Conservation (phyloP, 2,329 filamentous ascomycete species). For the Cryoendolithus antarcticus region DNA sequence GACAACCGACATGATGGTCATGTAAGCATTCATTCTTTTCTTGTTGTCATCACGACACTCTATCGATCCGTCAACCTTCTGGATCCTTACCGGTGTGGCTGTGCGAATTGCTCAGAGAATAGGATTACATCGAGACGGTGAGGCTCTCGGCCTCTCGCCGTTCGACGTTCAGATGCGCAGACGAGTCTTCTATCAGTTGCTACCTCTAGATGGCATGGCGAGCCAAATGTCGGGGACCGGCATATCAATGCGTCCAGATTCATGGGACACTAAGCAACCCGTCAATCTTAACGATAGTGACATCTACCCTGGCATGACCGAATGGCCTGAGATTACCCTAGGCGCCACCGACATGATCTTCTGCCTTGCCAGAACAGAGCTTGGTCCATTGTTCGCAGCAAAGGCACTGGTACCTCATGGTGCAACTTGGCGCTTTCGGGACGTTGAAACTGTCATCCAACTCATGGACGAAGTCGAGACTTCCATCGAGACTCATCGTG, state of each 20-base stretch:
- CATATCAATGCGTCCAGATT: slow-evolving; percentile 15
- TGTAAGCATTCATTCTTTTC: slow-evolving; percentile 58
- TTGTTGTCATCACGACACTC: slow-evolving; percentile 30
- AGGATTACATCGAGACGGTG: slow-evolving; percentile 49
- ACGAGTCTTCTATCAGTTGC: slow-evolving; percentile 51
- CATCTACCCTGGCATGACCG: slow-evolving; percentile 31
- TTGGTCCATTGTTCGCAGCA: slow-evolving; percentile 27
- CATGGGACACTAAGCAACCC: slow-evolving; percentile 22
- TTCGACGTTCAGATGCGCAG: slow-evolving; percentile 50
- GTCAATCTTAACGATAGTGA: slow-evolving; percentile 26
- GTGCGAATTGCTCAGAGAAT: slow-evolving; percentile 49
- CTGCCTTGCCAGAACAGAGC: slow-evolving; percentile 30
- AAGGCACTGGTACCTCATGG: slow-evolving; percentile 2
- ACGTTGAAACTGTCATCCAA: not conserved
- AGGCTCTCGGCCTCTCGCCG: slow-evolving; percentile 35
- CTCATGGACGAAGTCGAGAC: slow-evolving; percentile 30
- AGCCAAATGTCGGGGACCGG: slow-evolving; percentile 20
- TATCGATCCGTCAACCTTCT: slow-evolving; percentile 42
- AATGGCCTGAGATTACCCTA: slow-evolving; percentile 35
- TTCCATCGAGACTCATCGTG: slow-evolving; percentile 26
- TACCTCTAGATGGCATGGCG: slow-evolving; percentile 40
- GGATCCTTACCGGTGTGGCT: slow-evolving; percentile 51
- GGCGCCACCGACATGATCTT: slow-evolving; percentile 44
- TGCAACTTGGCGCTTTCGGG: not conserved
- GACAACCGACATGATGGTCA: slow-evolving; percentile 49